Percentiles rank a stretch among this genome's conserved stretches.
phyloP scores from a whole-genome alignment of 2,329 filamentous ascomycete species.

The Rasamsonia emersonii region DNA sequence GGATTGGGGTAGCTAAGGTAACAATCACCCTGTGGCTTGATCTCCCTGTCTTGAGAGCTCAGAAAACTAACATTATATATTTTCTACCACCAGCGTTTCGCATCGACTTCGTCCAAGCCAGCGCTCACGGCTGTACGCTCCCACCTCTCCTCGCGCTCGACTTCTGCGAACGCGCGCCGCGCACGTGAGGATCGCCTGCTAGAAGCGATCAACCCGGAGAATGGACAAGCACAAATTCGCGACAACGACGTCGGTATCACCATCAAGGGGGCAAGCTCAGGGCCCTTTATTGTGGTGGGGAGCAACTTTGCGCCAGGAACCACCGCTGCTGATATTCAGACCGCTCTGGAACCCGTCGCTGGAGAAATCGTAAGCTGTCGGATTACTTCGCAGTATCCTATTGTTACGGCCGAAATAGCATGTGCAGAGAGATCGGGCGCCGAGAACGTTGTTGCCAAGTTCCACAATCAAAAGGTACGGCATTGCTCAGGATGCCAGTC shows the following conservation, averaged over 20 bases:
- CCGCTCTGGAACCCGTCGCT: constrained; percentile 47
- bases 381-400: constrained; percentile 44
- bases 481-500: neutral
- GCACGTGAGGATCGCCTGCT: constrained; percentile 25
- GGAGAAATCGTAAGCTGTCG: constrained; percentile 47
- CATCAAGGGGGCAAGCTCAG: constrained; percentile 46
- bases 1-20: constrained; percentile 52
- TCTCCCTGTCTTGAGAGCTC: too few relatives aligned
- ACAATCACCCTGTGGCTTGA: constrained; percentile 2
- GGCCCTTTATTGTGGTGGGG: constrained; percentile 50
- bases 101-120: constrained; percentile 30
- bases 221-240: constrained; percentile 21
- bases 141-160: constrained; percentile 18
- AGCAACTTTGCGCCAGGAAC: constrained; percentile 60
- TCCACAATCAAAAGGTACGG: constrained; percentile 54
- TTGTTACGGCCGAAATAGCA: constrained; percentile 52
- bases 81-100: constrained; percentile 24
- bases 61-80: constrained; percentile 4
- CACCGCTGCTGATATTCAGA: constrained; percentile 56
- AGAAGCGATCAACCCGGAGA: constrained; percentile 21
- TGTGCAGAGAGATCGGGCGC: constrained; percentile 48
- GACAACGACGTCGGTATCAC: constrained; percentile 39
- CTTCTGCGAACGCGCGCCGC: constrained; percentile 23
- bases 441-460: constrained; percentile 51
- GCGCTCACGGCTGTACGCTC: constrained; percentile 33